phyloP scores from a whole-genome alignment of 768 basidiomycete species.

The Trametes punicea region DNA sequence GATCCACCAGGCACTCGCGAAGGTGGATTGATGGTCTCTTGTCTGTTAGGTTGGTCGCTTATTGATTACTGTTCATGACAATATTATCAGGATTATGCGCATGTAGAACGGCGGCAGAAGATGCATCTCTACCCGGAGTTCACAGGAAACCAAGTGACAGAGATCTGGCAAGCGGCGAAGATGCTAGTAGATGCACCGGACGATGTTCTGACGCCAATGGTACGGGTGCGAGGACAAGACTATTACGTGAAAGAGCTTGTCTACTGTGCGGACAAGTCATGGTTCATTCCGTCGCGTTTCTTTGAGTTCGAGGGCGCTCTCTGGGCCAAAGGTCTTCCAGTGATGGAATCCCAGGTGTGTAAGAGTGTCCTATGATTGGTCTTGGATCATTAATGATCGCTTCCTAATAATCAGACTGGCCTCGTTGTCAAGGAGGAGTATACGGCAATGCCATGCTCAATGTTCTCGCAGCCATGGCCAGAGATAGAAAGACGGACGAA shows the following conservation, averaged over 20 bases:
- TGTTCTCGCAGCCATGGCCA: background rate
- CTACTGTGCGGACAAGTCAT: slow-evolving; percentile 11
- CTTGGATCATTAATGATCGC: background rate
- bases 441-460: background rate
- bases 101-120: slow-evolving; percentile 21
- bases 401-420: background rate
- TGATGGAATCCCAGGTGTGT: background rate
- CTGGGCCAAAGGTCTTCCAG: slow-evolving; percentile 2
- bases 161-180: slow-evolving; percentile 30
- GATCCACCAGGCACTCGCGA: slow-evolving; percentile 18
- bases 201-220: slow-evolving; percentile 25
- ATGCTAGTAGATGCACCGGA: slow-evolving; percentile 31
- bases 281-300: slow-evolving; percentile 19
- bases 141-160: slow-evolving; percentile 15
- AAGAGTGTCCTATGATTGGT: background rate
- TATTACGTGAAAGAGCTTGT: slow-evolving; percentile 28
- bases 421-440: background rate
- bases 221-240: slow-evolving; percentile 17
- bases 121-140: slow-evolving; percentile 33
- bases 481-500: background rate
- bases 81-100: slow-evolving; percentile 24
- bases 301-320: slow-evolving; percentile 1
- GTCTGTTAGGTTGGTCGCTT: background rate
- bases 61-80: background rate
- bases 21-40: slow-evolving; percentile 15